phyloP scores from a whole-genome alignment of 2,329 filamentous ascomycete genomes.

The Beauveria sp. region DNA sequence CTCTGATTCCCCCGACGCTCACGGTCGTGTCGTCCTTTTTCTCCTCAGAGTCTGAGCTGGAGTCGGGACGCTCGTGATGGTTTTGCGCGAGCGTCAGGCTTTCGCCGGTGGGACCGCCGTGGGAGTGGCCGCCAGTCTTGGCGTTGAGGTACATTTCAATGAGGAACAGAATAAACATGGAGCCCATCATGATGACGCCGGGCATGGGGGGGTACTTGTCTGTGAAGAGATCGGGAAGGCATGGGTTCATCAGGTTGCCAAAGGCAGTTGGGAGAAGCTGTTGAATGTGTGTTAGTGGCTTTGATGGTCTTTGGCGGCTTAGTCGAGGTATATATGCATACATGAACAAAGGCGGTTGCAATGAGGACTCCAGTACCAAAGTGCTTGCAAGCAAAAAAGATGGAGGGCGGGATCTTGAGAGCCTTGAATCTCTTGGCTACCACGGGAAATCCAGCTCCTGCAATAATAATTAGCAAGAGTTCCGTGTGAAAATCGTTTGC shows the following conservation, averaged over 20 bases:
- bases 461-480: not conserved
- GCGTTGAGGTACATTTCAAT: slow-evolving; percentile 54
- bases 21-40: slow-evolving; percentile 19
- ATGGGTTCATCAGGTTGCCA: slow-evolving; percentile 40
- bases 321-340: slow-evolving; percentile 23
- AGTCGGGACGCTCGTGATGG: not conserved
- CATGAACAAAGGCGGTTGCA: slow-evolving; percentile 66
- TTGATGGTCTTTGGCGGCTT: not conserved
- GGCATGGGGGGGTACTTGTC: slow-evolving; percentile 53
- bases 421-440: slow-evolving; percentile 48
- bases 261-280: slow-evolving; percentile 54
- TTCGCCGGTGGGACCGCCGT: slow-evolving; percentile 46
- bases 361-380: slow-evolving; percentile 66
- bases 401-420: slow-evolving; percentile 47
- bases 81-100: not conserved
- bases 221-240: slow-evolving; percentile 53
- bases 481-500: not conserved
- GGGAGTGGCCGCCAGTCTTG: slow-evolving; percentile 51
- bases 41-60: not conserved
- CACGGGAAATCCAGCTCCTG: slow-evolving; percentile 44
- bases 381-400: slow-evolving; percentile 57
- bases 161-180: slow-evolving; percentile 54
- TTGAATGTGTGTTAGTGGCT: not conserved
- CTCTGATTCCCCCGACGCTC: slow-evolving; percentile 24
- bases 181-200: slow-evolving; percentile 57